Percentiles rank a stretch among this genome's conserved stretches.
phyloP scores from a whole-genome alignment of 2,329 filamentous ascomycete species.

The Apiospora saccharicola region DNA sequence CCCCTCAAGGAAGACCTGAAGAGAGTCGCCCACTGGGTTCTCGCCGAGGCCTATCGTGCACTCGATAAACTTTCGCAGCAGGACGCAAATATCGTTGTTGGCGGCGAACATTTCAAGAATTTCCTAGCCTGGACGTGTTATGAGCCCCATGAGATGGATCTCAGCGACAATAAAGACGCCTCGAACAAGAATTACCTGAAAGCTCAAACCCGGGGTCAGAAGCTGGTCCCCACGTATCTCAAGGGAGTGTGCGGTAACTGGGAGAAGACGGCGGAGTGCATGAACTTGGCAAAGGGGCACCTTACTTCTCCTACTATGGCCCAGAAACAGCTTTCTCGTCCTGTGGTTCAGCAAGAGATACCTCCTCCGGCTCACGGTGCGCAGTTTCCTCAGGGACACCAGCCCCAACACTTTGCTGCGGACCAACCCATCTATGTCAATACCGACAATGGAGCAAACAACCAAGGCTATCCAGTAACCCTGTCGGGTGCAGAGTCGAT shows the following conservation, averaged over 20 bases:
- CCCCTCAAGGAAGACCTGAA: background rate
- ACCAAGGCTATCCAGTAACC: too few species aligned
- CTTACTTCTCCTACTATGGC: background rate
- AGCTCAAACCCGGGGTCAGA: background rate
- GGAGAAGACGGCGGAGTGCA: background rate
- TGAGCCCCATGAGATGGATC: background rate
- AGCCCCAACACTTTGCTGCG: too few species aligned
- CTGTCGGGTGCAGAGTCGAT: too few species aligned
- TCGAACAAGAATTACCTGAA: background rate
- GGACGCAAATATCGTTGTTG: background rate
- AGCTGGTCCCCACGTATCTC: background rate
- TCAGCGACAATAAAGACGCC: background rate
- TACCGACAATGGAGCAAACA: too few species aligned
- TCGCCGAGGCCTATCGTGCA: background rate
- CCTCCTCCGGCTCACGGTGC: too few species aligned
- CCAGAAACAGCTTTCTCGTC: background rate
- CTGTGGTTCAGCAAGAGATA: too few species aligned
- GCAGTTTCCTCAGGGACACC: too few species aligned
- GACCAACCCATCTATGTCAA: too few species aligned
- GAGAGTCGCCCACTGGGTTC: background rate
- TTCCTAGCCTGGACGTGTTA: background rate
- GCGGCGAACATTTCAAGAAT: accelerated
- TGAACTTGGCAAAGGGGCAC: background rate
- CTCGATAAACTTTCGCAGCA: background rate
- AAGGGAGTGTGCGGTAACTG: background rate